Base-by-base conservation (phyloP, 495 filamentous ascomycete genomes). In the Aspergillus haitiensis region DNA sequence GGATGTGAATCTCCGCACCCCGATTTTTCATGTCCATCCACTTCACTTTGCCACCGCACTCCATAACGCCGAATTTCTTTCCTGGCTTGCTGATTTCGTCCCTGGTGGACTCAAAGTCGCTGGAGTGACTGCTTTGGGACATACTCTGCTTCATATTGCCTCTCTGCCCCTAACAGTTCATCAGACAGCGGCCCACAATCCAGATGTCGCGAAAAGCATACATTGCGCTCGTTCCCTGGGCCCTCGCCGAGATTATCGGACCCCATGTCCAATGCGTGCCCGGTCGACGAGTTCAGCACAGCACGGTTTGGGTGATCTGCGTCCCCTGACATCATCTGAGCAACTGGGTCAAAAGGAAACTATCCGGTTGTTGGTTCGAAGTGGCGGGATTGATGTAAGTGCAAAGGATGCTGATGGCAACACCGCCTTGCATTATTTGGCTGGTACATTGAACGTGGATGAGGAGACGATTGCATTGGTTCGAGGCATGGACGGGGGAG, bases 1-100 rank as follows among this genome's bases (percentile, higher is more conserved):
- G 32, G 18, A 54, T 10, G 15, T 56, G 33, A 40, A 63, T 27
- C 13, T 66, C 9, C 60, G 64, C 12, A 58, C 64, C 11, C 64
- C 56, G 31, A 51, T 66, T 15, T 66, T 63, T 31, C 11, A 57
- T 6, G 32, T 66, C 7, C 60, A 66, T 50, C 54, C 36, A 7
- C 60, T 66, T 11, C 64, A 66, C 36, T 66, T 66, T 12, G 60
- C 60, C 42, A 55, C 46, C 13, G 64, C 64, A 6, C 46, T 44
- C 7, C 64, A 66, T 39, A 36, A 60, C 31, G 60, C 60, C 4
- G 53, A 60, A 0, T 40, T 66, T 45, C 60, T 66, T 11, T 27
- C 53, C 6, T 59, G 45, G 32, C 52, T 66, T 2, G 62, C 42
- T 6, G 50, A 10, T 21, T 55, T 45, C 50, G 48, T 58, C 36